Evolutionary conservation across 768 basidiomycete genomes (phyloP).

Genomic region (Tulasnella sp.): DNA sequence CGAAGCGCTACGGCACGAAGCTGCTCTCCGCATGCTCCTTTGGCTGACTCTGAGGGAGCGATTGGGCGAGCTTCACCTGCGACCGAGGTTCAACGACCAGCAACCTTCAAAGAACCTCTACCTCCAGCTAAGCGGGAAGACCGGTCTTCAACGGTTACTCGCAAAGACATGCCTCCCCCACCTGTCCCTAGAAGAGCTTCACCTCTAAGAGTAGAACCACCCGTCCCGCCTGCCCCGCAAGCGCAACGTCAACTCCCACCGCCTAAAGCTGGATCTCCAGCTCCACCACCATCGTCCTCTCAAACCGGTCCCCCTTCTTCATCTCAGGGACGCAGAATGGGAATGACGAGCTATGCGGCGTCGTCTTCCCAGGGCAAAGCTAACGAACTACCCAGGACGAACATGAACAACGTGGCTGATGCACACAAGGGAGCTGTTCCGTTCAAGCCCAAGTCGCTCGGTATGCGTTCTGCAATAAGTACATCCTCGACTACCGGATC

Average conservation of each 20-base stretch:
- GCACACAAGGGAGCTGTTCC: neutral
- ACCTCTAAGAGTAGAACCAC: neutral
- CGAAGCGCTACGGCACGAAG: neutral
- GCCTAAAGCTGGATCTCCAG: neutral
- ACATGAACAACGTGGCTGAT: neutral
- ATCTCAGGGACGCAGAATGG: conserved; percentile 10
- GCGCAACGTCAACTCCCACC: neutral
- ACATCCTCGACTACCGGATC: neutral
- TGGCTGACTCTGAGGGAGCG: neutral
- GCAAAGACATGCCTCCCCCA: neutral
- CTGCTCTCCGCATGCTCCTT: neutral
- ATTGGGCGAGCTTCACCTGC: neutral
- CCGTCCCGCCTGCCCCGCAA: neutral
- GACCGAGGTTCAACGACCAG: neutral
- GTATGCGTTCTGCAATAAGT: neutral
- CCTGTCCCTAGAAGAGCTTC: neutral
- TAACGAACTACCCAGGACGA: neutral
- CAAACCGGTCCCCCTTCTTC: neutral
- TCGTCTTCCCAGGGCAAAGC: neutral
- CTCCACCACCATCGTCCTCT: neutral
- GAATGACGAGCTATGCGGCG: conserved; percentile 2
- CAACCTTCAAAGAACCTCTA: neutral
- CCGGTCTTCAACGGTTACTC: neutral
- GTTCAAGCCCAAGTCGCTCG: neutral
- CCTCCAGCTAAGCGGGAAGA: neutral